These are phyloP conservation scores for maize (Zea mays) DNA, from an alignment of 176 grass and related monocot genomes.

Conservation along the genomic window DNA sequence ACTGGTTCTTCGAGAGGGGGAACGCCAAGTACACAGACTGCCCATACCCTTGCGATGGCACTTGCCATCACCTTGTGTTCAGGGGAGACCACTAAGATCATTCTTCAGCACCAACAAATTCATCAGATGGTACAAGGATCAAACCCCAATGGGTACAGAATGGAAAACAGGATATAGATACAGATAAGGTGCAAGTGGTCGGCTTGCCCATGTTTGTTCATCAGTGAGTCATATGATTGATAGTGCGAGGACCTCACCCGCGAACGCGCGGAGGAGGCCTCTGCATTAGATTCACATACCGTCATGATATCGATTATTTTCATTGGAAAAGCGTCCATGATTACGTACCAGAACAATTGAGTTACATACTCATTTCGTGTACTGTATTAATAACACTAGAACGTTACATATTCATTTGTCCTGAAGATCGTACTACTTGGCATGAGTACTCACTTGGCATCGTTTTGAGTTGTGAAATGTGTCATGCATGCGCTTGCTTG, in stretches of 20 bases:
- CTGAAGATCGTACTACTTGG: background rate
- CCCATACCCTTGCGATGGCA: constrained; percentile 80
- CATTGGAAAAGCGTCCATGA: constrained; percentile 1
- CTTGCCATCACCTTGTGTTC: constrained; percentile 83
- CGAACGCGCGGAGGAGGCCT: constrained; percentile 8
- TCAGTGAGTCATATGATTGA: constrained; percentile 28
- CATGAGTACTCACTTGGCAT: background rate
- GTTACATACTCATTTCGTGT: constrained; percentile 28
- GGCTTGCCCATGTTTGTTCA: constrained; percentile 42
- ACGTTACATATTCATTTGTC: constrained; percentile 23
- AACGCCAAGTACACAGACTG: constrained; percentile 72
- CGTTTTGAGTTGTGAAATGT: background rate
- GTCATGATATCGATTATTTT: constrained; percentile 28
- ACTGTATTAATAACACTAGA: constrained; percentile 3
- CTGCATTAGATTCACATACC: constrained; percentile 30
- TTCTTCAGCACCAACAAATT: constrained; percentile 16
- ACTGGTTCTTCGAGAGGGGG: constrained; percentile 74
- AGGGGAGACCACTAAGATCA: constrained; percentile 39
- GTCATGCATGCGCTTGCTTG: background rate
- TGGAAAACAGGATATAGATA: constrained; percentile 47
- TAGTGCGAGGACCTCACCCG: constrained; percentile 28
- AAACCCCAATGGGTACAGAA: background rate
- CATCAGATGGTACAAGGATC: constrained; percentile 16
- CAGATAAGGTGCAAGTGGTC: constrained; percentile 50
- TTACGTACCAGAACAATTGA: background rate